Evolutionary conservation across 441 rosid species (phyloP).

Genomic region (Eutrema salsugineum): DNA sequence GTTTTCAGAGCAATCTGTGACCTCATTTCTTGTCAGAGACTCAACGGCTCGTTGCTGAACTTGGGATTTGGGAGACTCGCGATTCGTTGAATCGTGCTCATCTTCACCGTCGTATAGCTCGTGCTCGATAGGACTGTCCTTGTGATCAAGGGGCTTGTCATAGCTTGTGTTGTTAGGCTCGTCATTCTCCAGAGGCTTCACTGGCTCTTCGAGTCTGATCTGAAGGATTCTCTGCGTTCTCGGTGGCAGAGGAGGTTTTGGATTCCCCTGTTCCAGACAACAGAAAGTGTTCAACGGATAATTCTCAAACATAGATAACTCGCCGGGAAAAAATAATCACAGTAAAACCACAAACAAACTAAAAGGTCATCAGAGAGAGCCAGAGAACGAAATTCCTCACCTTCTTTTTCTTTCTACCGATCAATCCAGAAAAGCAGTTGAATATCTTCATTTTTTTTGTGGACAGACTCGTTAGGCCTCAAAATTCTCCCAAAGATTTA

Average conservation of each 20-base stretch:
- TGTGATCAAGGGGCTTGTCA: slow-evolving; percentile 33
- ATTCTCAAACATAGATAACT: neutral
- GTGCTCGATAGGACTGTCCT: slow-evolving; percentile 25
- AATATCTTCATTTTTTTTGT: slow-evolving; percentile 43
- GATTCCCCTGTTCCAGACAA: slow-evolving; percentile 35
- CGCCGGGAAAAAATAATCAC: neutral
- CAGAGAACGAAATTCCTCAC: slow-evolving; percentile 28
- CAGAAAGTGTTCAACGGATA: neutral
- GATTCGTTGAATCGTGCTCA: slow-evolving; percentile 49
- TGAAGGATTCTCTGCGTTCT: slow-evolving; percentile 41
- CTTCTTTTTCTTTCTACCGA: slow-evolving; percentile 47
- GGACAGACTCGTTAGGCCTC: neutral
- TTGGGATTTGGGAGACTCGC: slow-evolving; percentile 53
- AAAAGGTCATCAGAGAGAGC: neutral
- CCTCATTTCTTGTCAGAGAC: slow-evolving; percentile 29
- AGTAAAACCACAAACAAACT: neutral
- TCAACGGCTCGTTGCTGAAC: slow-evolving; percentile 39
- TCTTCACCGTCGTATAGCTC: slow-evolving; percentile 67
- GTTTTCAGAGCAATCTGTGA: slow-evolving; percentile 29
- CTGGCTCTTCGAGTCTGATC: slow-evolving; percentile 53
- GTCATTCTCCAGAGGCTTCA: slow-evolving; percentile 47
- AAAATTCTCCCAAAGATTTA: neutral
- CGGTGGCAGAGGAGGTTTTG: slow-evolving; percentile 30
- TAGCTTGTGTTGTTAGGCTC: slow-evolving; percentile 32
- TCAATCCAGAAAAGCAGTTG: slow-evolving; percentile 41